Evolutionary conservation across 176 grass and related monocot genomes (phyloP).

Genomic region (Zoysia japonica): DNA sequence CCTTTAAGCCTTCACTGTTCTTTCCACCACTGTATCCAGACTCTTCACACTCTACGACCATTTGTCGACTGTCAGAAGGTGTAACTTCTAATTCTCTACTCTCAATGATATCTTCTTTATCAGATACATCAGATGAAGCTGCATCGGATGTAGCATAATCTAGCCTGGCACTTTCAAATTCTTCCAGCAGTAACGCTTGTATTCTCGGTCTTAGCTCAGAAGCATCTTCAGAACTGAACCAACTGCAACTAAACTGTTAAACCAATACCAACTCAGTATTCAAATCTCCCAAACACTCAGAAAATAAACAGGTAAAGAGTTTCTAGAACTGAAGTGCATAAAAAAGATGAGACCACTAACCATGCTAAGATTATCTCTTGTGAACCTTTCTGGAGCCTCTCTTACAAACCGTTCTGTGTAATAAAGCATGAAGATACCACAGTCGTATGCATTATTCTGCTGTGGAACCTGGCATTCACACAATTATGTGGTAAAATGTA

Average conservation of each 20-base stretch:
- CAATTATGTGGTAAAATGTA: slow-evolving; percentile 27
- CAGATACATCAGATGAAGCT: background rate
- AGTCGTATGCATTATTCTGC: slow-evolving; percentile 80
- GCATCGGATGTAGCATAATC: slow-evolving; percentile 35
- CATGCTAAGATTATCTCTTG: slow-evolving; percentile 55
- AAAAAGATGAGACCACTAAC: slow-evolving; percentile 39
- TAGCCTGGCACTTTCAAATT: slow-evolving; percentile 50
- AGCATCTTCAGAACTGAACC: slow-evolving; percentile 81
- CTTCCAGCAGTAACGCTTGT: slow-evolving; percentile 53
- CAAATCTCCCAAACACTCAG: slow-evolving; percentile 1
- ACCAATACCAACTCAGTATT: slow-evolving; percentile 23
- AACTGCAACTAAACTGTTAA: slow-evolving; percentile 62
- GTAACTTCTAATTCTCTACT: slow-evolving; percentile 22
- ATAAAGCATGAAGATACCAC: slow-evolving; percentile 89
- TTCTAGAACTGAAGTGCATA: slow-evolving; percentile 21
- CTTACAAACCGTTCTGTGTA: slow-evolving; percentile 70
- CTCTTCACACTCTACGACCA: slow-evolving; percentile 4
- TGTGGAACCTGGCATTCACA: slow-evolving; percentile 54
- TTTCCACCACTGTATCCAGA: background rate
- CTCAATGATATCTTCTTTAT: slow-evolving; percentile 25
- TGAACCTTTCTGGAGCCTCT: slow-evolving; percentile 72
- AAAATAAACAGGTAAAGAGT: slow-evolving; percentile 12
- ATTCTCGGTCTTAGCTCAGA: slow-evolving; percentile 62
- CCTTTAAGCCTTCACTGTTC: background rate
- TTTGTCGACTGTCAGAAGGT: slow-evolving; percentile 32